Base-by-base conservation (phyloP, 2,329 filamentous ascomycete species). In the Colletotrichum caudatum region DNA sequence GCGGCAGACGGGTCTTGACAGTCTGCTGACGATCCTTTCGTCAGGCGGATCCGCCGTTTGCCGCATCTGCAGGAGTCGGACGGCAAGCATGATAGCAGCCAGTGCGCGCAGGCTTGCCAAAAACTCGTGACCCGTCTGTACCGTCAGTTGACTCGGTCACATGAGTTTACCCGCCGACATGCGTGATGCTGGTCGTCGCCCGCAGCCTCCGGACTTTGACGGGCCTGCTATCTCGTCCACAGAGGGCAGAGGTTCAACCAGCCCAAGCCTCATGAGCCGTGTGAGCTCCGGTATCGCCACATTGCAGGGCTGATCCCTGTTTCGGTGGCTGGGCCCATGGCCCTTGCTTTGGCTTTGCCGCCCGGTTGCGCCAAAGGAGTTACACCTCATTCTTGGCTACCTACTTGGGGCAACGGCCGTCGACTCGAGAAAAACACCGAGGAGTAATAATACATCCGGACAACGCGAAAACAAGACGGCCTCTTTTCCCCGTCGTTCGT, bases 141-240 rank as follows among this genome's bases (percentile, higher is more conserved):
- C 26, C 33, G 48, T 72, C 70, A 72, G 46, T 71, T 71, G 70
- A 72, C 61, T 57, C 23, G 39, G 35, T 57, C 66, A 72, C 60
- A 66, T 51, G 61, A 60, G 46, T 14, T n/a, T 58, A 44, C 50
- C 53, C 62, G 37, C 18, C 50, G n/a, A 48, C 3, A 12, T 23
- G 20, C 26, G 23, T 53, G 20, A 12, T 29, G 29, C 61, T 39
- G 57, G 51, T 39, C 41, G 37, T 37, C 59, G 16, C n/a, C 48
- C 39, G 37, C 20, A 63, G 37, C 20, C 20, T 68, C 14, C 50
- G 14, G 33, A 23, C 39, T 44, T 41, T 63, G 51, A 20, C 33
- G 59, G 44, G n/a, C 4, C 20, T 50, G 5, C 33, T 26, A 37
- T 20, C 33, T 35, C 14, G 59, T 60, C 29, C n/a, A n/a, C 39